Evolutionary conservation across 805 yeast genomes (phyloP).

Genomic region (Tetrapisispora nanseiensis): DNA sequence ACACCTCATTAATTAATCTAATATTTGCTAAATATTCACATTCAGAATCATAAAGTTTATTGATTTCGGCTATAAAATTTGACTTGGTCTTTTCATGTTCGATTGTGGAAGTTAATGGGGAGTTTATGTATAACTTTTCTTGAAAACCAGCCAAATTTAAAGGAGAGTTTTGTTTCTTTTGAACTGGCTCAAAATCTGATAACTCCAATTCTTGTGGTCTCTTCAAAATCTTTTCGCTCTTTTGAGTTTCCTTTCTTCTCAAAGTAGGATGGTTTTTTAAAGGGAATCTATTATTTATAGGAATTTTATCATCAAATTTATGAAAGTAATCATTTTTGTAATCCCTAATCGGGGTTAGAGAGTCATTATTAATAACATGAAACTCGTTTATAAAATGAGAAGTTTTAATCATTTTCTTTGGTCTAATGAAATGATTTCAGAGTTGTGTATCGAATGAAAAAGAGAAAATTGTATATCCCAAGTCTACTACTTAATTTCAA

Average conservation of each 20-base stretch:
- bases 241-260: conserved; percentile 3
- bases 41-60: conserved; percentile 30
- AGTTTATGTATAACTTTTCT: conserved; percentile 6
- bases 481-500: no score
- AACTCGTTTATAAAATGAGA: conserved; percentile 18
- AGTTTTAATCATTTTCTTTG: conserved; percentile 28
- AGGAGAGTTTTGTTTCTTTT: conserved; percentile 32
- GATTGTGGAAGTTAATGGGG: conserved; percentile 3
- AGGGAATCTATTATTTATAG: conserved; percentile 4
- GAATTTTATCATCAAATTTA: conserved; percentile 18
- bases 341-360: conserved; percentile 28
- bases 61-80: conserved; percentile 16
- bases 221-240: conserved; percentile 2
- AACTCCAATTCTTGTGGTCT: conserved; percentile 23
- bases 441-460: no score
- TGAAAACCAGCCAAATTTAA: conserved; percentile 18
- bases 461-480: no score
- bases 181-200: conserved; percentile 6
- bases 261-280: conserved; percentile 2
- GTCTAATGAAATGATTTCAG: no score
- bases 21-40: conserved; percentile 26
- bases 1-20: conserved; percentile 25
- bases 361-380: conserved; percentile 14
- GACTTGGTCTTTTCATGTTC: neutral
- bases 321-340: conserved; percentile 25